A percentile compares a stretch with the other conserved stretches of the same genome.
These are phyloP conservation scores for Lactarius evosmus DNA, from an alignment of 768 basidiomycete species.

Conservation along the genomic window DNA sequence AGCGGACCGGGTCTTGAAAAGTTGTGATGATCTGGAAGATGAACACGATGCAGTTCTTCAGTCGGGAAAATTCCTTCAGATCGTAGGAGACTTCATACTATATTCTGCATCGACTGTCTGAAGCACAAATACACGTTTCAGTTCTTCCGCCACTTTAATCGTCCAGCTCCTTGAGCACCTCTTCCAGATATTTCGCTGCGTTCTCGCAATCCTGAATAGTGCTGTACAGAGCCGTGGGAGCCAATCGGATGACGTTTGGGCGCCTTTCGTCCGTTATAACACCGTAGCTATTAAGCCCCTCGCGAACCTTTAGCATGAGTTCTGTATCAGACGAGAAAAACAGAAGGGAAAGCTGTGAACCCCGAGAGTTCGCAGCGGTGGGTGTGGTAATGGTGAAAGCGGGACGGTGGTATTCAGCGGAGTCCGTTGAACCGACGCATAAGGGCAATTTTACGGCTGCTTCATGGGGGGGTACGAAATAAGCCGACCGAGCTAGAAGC, in stretches of 20 bases:
- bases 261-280: slow-evolving; percentile 90
- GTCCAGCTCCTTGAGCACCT: slow-evolving; percentile 44
- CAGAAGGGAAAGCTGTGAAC: slow-evolving; percentile 84
- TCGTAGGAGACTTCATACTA: slow-evolving; percentile 44
- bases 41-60: slow-evolving; percentile 57
- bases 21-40: slow-evolving; percentile 41
- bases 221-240: slow-evolving; percentile 87
- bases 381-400: slow-evolving; percentile 96
- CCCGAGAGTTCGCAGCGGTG: slow-evolving; percentile 57
- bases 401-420: slow-evolving; percentile 25
- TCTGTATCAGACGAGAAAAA: slow-evolving; percentile 61
- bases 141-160: background rate
- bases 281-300: slow-evolving; percentile 59
- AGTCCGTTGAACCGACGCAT: slow-evolving; percentile 22
- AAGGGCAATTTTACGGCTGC: slow-evolving; percentile 34
- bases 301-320: slow-evolving; percentile 69
- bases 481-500: slow-evolving; percentile 57
- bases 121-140: background rate
- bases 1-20: slow-evolving; percentile 32
- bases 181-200: slow-evolving; percentile 63
- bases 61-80: slow-evolving; percentile 42
- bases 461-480: slow-evolving; percentile 51
- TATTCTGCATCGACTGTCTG: background rate
- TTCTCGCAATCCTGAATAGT: slow-evolving; percentile 71
- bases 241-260: slow-evolving; percentile 88